These are phyloP conservation scores for Trametes hirsuta DNA, from an alignment of 1,284 basidiomycete genomes.

Conservation along the genomic window DNA sequence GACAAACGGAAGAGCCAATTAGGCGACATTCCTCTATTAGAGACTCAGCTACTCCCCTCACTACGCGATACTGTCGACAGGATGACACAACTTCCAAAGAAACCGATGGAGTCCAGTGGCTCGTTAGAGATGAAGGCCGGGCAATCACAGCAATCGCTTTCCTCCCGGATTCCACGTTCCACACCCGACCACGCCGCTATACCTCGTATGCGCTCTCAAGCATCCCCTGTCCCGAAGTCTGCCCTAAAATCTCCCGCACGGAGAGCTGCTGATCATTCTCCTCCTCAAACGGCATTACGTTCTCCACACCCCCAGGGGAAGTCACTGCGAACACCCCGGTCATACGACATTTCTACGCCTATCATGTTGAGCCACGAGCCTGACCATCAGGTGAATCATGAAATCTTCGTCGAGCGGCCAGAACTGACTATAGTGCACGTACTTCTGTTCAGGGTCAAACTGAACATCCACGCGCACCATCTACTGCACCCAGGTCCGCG, in stretches of 20 bases:
- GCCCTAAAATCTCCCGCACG: slow-evolving; percentile 19
- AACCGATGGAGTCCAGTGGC: slow-evolving; percentile 9
- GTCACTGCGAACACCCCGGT: no score
- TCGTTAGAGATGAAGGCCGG: not conserved
- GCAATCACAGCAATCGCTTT: not conserved
- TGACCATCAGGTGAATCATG: no score
- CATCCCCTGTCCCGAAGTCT: slow-evolving; percentile 10
- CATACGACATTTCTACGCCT: no score
- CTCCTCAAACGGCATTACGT: slow-evolving; percentile 23
- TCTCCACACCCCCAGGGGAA: no score
- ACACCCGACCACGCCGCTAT: slow-evolving; percentile 12
- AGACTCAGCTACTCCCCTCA: slow-evolving; percentile 66
- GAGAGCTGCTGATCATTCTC: slow-evolving; percentile 41
- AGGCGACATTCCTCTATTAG: slow-evolving; percentile 56
- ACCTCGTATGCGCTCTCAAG: slow-evolving; percentile 1
- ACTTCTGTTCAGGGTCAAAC: not conserved
- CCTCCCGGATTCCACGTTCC: not conserved
- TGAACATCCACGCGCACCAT: not conserved
- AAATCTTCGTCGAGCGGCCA: no score
- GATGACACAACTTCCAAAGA: slow-evolving; percentile 54
- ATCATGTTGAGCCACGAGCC: no score
- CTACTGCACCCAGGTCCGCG: not conserved
- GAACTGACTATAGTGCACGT: no score
- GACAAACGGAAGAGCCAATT: slow-evolving; percentile 47
- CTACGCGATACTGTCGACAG: slow-evolving; percentile 69